Base-by-base conservation (phyloP, 768 basidiomycete species). In the Leccinum truebloodii region DNA sequence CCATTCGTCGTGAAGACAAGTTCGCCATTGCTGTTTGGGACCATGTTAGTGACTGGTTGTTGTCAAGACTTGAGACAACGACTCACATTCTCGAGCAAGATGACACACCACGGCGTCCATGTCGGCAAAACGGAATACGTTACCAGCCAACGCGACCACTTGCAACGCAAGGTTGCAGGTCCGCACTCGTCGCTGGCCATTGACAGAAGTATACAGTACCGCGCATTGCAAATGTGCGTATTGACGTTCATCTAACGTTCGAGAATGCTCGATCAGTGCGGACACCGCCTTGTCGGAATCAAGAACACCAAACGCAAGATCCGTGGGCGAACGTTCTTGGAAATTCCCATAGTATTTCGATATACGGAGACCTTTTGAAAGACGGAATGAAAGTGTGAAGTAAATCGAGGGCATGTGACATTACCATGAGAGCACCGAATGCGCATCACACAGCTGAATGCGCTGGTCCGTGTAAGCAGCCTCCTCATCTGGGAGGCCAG, bases 101-200 rank as follows among this genome's bases (percentile, higher is more conserved):
- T 89, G 79, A 48, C 85, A 82, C 24, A 95, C 80, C 2, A 88
- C 84, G 3, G 92, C 83, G 65, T 98, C 95, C 78, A 94, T 81
- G 75, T 99, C 97, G 13, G 94, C 94, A 73, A 79, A 92, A 54
- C 90, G 85, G 78, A 95, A 99, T 12, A 98, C 87, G 70, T 90
- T 95, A 9, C 87, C 92, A n/a, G 94, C 92, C 63, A 98, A 76
- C 41, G 87, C 83, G 3, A 86, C 89, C 1, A 93, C 86, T 51
- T 86, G 87, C 59, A 98, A 72, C 1, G 89, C 90, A n/a, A 98
- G 76, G 66, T 99, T 99, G 69, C 88, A 82, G 30, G 87, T 86
- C 57, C 97, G 80, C 35, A 98, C 95, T 59, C 93, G 80, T 46
- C 97, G 83, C 67, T 91, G 81, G 2, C 97, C 97, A 1, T 77